Conservation (phyloP, 2,329 filamentous ascomycete species). For the Scedosporium apiospermum region DNA sequence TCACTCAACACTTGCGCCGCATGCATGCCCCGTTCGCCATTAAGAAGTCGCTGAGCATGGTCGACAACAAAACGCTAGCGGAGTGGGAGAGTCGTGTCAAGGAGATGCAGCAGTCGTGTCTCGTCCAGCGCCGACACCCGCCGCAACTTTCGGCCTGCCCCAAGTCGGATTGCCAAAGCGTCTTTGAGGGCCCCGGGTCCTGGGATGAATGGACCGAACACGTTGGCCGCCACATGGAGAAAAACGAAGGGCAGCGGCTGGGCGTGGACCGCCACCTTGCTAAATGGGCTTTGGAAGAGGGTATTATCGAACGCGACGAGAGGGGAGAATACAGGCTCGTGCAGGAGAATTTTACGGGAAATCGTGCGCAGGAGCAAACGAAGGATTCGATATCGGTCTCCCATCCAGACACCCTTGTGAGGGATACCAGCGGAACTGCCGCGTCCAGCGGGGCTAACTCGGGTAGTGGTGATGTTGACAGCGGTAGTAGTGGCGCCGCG, state of each 20-base stretch:
- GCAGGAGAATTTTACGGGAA: constrained; percentile 6
- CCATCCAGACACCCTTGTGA: constrained; percentile 9
- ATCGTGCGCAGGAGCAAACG: constrained; percentile 6
- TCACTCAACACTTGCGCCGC: constrained; percentile 84
- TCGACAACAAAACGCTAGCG: constrained; percentile 46
- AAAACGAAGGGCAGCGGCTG: constrained; percentile 48
- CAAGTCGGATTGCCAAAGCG: constrained; percentile 58
- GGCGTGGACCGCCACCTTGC: constrained; percentile 49
- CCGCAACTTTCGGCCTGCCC: constrained; percentile 65
- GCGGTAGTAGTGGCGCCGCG: too few relatives aligned
- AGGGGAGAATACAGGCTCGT: constrained; percentile 47
- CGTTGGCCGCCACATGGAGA: constrained; percentile 81
- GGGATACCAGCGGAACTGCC: neutral
- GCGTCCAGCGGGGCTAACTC: neutral
- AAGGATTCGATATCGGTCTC: constrained; percentile 13
- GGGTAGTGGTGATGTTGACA: neutral
- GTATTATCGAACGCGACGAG: constrained; percentile 49
- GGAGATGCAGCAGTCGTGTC: constrained; percentile 65
- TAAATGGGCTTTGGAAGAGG: constrained; percentile 53
- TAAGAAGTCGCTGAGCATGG: constrained; percentile 46
- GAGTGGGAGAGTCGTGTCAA: constrained; percentile 59
- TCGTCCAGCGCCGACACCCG: constrained; percentile 57
- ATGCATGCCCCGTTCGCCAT: constrained; percentile 76
- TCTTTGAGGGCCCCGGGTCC: constrained; percentile 61
- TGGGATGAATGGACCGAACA: constrained; percentile 95